Base-by-base conservation (phyloP, 495 filamentous ascomycete species). In the Penicillium roqueforti region DNA sequence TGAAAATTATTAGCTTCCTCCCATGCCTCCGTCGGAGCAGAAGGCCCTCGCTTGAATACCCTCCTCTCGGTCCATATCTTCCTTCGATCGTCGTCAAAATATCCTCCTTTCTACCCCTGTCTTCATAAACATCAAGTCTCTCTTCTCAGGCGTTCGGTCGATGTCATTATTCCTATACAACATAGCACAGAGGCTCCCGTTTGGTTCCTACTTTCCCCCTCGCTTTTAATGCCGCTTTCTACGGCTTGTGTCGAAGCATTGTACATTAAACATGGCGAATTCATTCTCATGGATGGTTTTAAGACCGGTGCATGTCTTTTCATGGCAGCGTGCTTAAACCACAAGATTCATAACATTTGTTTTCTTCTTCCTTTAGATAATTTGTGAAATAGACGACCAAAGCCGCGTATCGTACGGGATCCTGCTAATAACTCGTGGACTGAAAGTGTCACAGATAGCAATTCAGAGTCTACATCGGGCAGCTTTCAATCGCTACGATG, bases 111-210 rank as follows among this genome's bases (percentile, higher is more conserved):
- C 59, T 51, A 58, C 48, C 55, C 45, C 55, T 65, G 48, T 65
- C 59, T 65, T 59, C 53, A 60, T 68, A 69, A 61, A 61, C 62
- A 57, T 66, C 60, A 55, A 60, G 58, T 77, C 68, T 75, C 71
- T 75, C 70, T 77, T 71, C 74, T 73, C 67, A 65, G 74, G 74
- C 72, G 74, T 77, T 76, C 55, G 70, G 70, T 65, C 59, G 59
- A 64, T 64, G 58, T 68, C 54, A 63, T 67, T 53, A 61, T 66
- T 68, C 48, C 67, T 65, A 31, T 41, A 45, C 64, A 68, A 71
- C 71, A 72, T 71, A 59, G 66, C 68, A 74, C 72, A 75, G 68
- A 74, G 69, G 22, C 49, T 49, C 47, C 13, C 40, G 20, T 43
- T 43, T 43, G 16, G 57, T 70, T 62, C 39, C 40, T 61, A 57